A percentile compares a stretch with the other conserved stretches of the same genome.
phyloP scores from a whole-genome alignment of 2,329 filamentous ascomycete species.

The Colletotrichum brevisporum region DNA sequence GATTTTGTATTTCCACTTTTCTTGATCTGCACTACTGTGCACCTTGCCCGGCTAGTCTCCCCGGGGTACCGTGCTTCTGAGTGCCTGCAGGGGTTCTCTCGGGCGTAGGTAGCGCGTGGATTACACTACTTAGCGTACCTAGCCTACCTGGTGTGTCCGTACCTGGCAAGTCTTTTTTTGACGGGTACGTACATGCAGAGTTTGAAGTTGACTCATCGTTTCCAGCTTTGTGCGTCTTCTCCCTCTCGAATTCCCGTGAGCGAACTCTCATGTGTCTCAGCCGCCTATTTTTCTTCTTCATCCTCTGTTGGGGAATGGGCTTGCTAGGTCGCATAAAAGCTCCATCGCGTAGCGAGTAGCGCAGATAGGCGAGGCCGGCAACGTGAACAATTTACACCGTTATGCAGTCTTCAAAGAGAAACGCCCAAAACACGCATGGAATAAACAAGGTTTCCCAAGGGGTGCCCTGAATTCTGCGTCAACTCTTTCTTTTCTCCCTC shows the following conservation, averaged over 20 bases:
- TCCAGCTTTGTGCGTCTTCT: constrained; percentile 4
- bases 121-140: background rate
- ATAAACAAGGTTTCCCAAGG: constrained; percentile 17
- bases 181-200: background rate
- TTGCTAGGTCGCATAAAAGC: constrained; percentile 13
- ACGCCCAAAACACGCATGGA: constrained; percentile 1
- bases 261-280: constrained; percentile 14
- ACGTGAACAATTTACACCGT: constrained; percentile 20
- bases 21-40: background rate
- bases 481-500: background rate
- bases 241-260: constrained; percentile 16
- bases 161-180: background rate
- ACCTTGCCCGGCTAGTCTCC: constrained; percentile 21
- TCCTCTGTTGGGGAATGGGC: background rate
- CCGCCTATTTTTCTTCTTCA: background rate
- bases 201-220: constrained; percentile 38
- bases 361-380: constrained; percentile 6
- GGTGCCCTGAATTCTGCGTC: background rate
- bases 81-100: background rate
- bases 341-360: background rate
- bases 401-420: constrained; percentile 15
- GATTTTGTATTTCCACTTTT: background rate
- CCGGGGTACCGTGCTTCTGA: constrained; percentile 10
- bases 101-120: background rate
- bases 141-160: too few species aligned